These are phyloP conservation scores for Rosa rugosa DNA, from an alignment of 306 rosid species.

Conservation along the genomic window DNA sequence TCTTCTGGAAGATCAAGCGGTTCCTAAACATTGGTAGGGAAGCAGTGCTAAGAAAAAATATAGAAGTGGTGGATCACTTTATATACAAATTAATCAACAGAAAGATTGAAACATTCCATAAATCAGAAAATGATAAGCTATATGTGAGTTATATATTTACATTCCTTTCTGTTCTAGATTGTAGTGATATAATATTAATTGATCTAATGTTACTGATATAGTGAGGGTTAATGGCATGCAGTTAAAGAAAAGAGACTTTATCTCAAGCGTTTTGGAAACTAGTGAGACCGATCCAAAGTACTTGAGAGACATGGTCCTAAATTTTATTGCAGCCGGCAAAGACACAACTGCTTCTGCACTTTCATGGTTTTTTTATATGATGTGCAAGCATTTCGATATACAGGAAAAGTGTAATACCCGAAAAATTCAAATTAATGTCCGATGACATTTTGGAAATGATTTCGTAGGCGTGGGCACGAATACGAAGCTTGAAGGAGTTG, in stretches of 20 bases:
- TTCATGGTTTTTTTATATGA: background rate
- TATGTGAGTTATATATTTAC: slow-evolving; percentile 10
- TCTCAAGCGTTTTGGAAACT: slow-evolving; percentile 51
- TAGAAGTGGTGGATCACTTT: slow-evolving; percentile 6
- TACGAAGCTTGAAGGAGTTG: too few relatives aligned
- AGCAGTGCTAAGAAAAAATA: background rate
- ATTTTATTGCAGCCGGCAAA: slow-evolving; percentile 48
- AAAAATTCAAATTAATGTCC: too few relatives aligned
- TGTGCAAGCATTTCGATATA: background rate
- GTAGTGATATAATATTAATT: too few relatives aligned
- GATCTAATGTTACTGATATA: background rate
- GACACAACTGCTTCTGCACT: background rate
- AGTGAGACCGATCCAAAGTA: slow-evolving; percentile 39
- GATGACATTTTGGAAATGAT: too few relatives aligned
- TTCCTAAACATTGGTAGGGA: slow-evolving; percentile 29
- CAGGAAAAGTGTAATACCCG: too few relatives aligned
- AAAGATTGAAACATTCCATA: slow-evolving; percentile 12
- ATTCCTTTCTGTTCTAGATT: background rate
- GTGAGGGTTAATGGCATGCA: background rate
- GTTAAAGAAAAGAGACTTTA: slow-evolving; percentile 36
- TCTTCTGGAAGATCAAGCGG: slow-evolving; percentile 35
- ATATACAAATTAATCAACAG: slow-evolving; percentile 5
- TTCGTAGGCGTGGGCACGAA: too few relatives aligned
- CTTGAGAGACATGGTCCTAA: slow-evolving; percentile 49
- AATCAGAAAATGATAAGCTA: background rate